Percentiles rank a stretch among this genome's conserved stretches.
These are phyloP conservation scores for Amaranthus palmeri DNA, from an alignment of 148 eudicot genomes.

Conservation along the genomic window DNA sequence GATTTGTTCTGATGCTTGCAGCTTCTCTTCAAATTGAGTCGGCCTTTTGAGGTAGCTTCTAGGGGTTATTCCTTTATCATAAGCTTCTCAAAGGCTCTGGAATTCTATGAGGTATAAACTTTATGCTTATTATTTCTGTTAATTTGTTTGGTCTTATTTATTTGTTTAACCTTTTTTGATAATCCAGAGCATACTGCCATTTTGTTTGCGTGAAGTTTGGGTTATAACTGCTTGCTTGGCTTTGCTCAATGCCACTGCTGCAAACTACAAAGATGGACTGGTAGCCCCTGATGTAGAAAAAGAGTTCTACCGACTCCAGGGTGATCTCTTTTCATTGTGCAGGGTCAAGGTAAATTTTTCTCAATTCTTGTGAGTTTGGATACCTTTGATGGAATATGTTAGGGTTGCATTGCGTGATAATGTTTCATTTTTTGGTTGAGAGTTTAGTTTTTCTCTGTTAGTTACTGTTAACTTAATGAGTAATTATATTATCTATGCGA, in stretches of 20 bases:
- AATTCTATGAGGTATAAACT: conserved; percentile 62
- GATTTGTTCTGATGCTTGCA: conserved; percentile 35
- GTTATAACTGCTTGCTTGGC: conserved; percentile 83
- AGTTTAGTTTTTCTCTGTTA: not conserved
- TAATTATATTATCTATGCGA: not conserved
- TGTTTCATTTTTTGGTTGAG: not conserved
- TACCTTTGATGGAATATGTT: not conserved
- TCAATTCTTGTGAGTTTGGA: not conserved
- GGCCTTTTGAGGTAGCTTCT: conserved; percentile 93
- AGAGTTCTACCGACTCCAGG: conserved; percentile 88
- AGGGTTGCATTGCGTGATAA: not conserved
- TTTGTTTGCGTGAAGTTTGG: conserved; percentile 97
- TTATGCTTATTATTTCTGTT: not conserved
- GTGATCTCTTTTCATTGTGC: conserved; percentile 82
- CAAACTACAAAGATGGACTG: conserved; percentile 60
- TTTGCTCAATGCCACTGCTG: conserved; percentile 62
- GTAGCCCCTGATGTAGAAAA: conserved; percentile 71
- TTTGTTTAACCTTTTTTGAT: conserved; percentile 19
- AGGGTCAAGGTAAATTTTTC: conserved; percentile 62
- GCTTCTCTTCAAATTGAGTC: conserved; percentile 83
- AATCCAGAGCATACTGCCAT: conserved; percentile 69
- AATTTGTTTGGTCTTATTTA: conserved; percentile 11
- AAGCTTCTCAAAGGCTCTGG: conserved; percentile 76
- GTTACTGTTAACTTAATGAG: not conserved
- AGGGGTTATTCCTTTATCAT: conserved; percentile 83